Conservation (phyloP, 441 rosid genomes). For the Hura crepitans region DNA sequence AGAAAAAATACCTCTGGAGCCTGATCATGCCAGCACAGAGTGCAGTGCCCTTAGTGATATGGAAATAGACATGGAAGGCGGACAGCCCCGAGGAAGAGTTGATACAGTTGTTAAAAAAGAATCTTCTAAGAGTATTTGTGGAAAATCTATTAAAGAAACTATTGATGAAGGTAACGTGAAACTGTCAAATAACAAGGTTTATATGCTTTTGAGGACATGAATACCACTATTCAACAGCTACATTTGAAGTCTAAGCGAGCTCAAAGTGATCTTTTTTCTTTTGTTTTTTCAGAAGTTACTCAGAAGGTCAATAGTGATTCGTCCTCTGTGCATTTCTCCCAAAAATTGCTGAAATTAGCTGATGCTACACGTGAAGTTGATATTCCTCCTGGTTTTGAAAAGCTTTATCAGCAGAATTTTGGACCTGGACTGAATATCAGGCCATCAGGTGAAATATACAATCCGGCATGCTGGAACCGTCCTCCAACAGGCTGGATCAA, state of each 20-base stretch:
- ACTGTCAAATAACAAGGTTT: not conserved
- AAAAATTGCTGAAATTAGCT: not conserved
- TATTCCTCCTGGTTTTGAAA: conserved; percentile 20
- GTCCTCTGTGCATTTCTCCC: not conserved
- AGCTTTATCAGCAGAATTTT: not conserved
- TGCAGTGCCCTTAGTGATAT: conserved; percentile 24
- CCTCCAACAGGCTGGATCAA: conserved; percentile 36
- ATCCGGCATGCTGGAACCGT: conserved; percentile 21
- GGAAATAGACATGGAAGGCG: conserved; percentile 44
- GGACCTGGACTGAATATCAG: not conserved
- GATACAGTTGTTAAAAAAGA: conserved; percentile 27
- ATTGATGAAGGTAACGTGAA: not conserved
- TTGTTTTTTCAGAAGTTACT: not conserved
- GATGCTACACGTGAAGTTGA: not conserved
- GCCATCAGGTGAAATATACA: not conserved
- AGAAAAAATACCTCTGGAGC: conserved; percentile 12
- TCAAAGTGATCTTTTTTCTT: not conserved
- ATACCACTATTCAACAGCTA: conserved; percentile 1
- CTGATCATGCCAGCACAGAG: conserved; percentile 7
- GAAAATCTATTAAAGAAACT: not conserved
- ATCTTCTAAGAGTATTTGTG: not conserved
- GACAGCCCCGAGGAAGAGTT: conserved; percentile 24
- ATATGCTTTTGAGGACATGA: not conserved
- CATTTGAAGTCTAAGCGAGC: not conserved
- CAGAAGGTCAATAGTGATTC: not conserved